Conservation (phyloP, 1,284 basidiomycete genomes). For the Coniferiporia weirii region DNA sequence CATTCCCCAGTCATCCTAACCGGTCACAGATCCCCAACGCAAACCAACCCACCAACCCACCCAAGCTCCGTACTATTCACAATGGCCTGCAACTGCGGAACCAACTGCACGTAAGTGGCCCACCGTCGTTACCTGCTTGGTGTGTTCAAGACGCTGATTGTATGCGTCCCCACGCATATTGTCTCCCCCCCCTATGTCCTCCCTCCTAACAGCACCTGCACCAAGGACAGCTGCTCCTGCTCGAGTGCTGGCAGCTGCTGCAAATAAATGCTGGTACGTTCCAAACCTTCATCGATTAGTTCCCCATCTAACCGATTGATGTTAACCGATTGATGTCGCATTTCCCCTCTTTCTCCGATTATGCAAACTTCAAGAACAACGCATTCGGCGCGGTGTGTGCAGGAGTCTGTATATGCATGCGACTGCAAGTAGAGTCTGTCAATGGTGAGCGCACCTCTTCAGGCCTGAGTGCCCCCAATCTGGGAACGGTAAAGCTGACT, state of each 20-base stretch:
- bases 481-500: too few relatives aligned
- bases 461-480: too few relatives aligned
- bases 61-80: neutral
- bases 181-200: neutral
- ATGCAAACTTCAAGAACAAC: too few relatives aligned
- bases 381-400: too few relatives aligned
- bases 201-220: neutral
- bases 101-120: neutral
- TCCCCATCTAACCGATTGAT: too few relatives aligned
- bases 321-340: too few relatives aligned
- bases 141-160: neutral
- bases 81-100: slow-evolving; percentile 6
- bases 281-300: neutral
- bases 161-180: neutral
- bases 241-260: neutral
- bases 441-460: too few relatives aligned
- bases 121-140: too few relatives aligned
- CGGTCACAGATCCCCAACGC: neutral
- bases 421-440: too few relatives aligned
- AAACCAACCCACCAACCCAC: neutral
- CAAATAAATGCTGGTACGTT: neutral
- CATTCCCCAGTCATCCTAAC: too few relatives aligned
- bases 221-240: neutral
- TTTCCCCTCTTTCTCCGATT: too few relatives aligned
- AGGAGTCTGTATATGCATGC: too few relatives aligned